Evolutionary conservation across 2,329 filamentous ascomycete species (phyloP).

Genomic region (Xylaria sp.): DNA sequence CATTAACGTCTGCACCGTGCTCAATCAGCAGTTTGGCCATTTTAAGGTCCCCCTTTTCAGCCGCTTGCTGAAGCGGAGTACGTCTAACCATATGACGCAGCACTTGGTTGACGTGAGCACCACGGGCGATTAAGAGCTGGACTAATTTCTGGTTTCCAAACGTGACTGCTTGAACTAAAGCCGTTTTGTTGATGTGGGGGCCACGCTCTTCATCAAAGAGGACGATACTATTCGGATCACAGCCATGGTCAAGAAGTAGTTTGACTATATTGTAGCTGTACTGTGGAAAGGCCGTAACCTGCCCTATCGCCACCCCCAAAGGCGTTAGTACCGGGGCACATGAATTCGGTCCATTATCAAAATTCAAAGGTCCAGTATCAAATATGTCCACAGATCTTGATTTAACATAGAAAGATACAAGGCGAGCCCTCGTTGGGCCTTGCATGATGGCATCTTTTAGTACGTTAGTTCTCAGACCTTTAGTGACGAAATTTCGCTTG

Average conservation of each 20-base stretch:
- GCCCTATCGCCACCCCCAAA: slow-evolving; percentile 1
- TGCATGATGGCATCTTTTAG: not conserved
- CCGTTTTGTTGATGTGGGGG: not conserved
- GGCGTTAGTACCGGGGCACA: not conserved
- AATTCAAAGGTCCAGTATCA: no score
- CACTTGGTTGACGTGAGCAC: slow-evolving; percentile 21
- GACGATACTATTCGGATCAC: slow-evolving; percentile 13
- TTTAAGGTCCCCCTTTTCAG: slow-evolving; percentile 6
- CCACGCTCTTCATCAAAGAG: fast-evolving
- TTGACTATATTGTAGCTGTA: not conserved
- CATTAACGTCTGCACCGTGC: slow-evolving; percentile 24
- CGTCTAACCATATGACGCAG: not conserved
- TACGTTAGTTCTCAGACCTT: not conserved
- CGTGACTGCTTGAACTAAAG: slow-evolving; percentile 16
- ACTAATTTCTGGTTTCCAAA: slow-evolving; percentile 1
- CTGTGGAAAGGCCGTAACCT: not conserved
- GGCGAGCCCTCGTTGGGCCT: not conserved
- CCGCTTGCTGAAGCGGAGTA: slow-evolving; percentile 30
- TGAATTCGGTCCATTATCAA: not conserved
- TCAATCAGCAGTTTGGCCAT: slow-evolving; percentile 25
- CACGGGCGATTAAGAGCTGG: slow-evolving; percentile 21
- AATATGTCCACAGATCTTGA: slow-evolving; percentile 5
- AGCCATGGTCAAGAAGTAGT: slow-evolving; percentile 13
- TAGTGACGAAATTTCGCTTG: not conserved
- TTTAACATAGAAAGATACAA: not conserved